Conservation (phyloP, 345 rosid species). For the Arabidopsis arenosa region DNA sequence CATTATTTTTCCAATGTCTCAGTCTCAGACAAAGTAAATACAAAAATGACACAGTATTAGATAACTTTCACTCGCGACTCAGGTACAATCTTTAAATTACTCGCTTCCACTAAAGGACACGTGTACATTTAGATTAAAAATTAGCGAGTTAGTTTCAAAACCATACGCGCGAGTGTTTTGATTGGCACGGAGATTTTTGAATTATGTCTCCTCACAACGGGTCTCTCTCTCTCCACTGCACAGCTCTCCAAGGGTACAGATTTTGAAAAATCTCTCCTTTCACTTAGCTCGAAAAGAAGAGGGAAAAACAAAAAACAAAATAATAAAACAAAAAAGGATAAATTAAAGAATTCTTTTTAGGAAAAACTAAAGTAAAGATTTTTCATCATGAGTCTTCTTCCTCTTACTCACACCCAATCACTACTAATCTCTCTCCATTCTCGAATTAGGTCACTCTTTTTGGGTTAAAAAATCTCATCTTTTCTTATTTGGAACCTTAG, state of each 20-base stretch:
- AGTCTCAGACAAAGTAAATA: slow-evolving; percentile 28
- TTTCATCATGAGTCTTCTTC: slow-evolving; percentile 40
- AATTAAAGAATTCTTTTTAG: slow-evolving; percentile 31
- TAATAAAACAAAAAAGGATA: not conserved
- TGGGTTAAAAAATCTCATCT: slow-evolving; percentile 26
- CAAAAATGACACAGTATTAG: slow-evolving; percentile 22
- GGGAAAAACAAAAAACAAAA: slow-evolving; percentile 38
- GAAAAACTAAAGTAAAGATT: slow-evolving; percentile 41
- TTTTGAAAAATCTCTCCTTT: slow-evolving; percentile 40
- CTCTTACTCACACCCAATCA: slow-evolving; percentile 26
- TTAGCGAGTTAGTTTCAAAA: slow-evolving; percentile 9
- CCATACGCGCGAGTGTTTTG: not conserved
- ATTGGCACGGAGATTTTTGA: slow-evolving; percentile 3
- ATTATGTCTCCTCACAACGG: slow-evolving; percentile 38
- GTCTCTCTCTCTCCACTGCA: slow-evolving; percentile 33
- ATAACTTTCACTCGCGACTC: slow-evolving; percentile 23
- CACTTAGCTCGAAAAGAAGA: slow-evolving; percentile 46
- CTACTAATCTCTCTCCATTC: slow-evolving; percentile 34
- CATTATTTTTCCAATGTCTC: not conserved
- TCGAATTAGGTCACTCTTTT: slow-evolving; percentile 28
- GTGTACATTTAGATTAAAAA: not conserved
- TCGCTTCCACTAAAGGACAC: not conserved
- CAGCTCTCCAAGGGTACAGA: slow-evolving; percentile 28
- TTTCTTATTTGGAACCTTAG: not conserved
- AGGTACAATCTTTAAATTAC: not conserved